A percentile compares a stretch with the other conserved stretches of the same genome.
phyloP scores from a whole-genome alignment of 352 stramenopile species.

The Globisporangium nodosum region DNA sequence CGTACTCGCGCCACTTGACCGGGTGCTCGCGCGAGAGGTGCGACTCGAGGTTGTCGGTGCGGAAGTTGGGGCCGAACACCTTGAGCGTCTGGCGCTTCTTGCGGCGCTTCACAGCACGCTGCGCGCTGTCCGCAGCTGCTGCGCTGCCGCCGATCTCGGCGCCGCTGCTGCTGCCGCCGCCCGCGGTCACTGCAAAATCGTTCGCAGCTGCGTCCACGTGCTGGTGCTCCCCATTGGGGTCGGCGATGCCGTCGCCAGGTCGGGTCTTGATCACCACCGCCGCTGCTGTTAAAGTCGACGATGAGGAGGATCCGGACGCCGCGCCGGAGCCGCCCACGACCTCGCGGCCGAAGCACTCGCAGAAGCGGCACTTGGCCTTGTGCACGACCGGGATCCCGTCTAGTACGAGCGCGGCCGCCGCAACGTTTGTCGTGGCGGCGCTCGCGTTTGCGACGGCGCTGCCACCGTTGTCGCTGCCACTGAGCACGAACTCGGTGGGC shows the following conservation, averaged over 20 bases:
- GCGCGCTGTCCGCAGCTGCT: background rate
- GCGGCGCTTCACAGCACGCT: constrained; percentile 25
- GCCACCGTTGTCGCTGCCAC: constrained; percentile 8
- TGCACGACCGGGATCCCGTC: constrained; percentile 24
- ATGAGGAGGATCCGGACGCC: background rate
- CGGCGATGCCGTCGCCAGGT: background rate
- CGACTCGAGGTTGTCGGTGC: constrained; percentile 52
- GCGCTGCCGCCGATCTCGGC: background rate
- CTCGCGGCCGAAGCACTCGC: constrained; percentile 48
- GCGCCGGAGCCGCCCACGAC: background rate
- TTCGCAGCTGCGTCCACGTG: constrained; percentile 1
- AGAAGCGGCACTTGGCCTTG: constrained; percentile 57
- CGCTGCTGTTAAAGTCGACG: background rate
- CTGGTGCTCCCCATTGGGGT: background rate
- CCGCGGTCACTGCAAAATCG: constrained; percentile 6
- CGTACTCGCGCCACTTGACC: constrained; percentile 43
- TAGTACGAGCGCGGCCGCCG: constrained; percentile 5
- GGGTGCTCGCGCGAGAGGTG: constrained; percentile 46
- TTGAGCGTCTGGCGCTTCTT: constrained; percentile 63
- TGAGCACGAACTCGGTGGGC: constrained; percentile 31
- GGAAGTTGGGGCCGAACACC: constrained; percentile 51
- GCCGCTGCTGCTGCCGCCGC: background rate
- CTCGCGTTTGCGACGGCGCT: constrained; percentile 1
- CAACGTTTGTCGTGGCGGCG: background rate
- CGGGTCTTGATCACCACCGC: background rate